Evolutionary conservation across 805 yeast species (phyloP), one percentile per base, ranked within the genome.

Genomic region (Ogataea populi-albae): DNA sequence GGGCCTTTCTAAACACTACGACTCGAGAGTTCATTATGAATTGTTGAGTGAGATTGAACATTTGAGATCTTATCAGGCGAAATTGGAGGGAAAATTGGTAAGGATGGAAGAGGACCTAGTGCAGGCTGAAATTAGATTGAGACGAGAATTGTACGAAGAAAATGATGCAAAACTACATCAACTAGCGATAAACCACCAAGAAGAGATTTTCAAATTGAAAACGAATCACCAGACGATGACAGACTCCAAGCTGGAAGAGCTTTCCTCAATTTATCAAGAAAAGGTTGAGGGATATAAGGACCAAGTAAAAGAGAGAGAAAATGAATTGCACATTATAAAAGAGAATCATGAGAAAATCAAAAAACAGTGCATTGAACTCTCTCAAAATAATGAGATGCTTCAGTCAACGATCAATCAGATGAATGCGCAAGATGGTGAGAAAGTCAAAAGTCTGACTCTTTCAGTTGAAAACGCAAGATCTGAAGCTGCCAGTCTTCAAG

Each of bases 91-190:
- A 4, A 57, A 53, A 20, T 31, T 59, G 19, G 32, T 40, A 3
- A 43, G 38, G 26, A 30, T 62, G 29, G 58, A 60, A 33, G 43
- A 45, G 22, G 49, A 47, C 24, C 39, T 52, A 16, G 38, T 52
- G 2, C 43, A 49, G 25, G 55, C 53, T 14, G 70, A 64, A 32
- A 34, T 53, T 17, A 49, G 41, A 4, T 27, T 62, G 4, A 59
- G 68, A 39, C 37, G 32, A 6, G 50, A 55, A 30, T 20, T 55
- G 15, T 55, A 52, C 22, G 49, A 55, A 15, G 66, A 59, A 18
- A 64, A 61, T 37, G 68, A 63, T 32, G 47, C 43, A 4, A 61
- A 61, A 31, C 48, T 64, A 5, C 55, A 61, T n/a, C 66, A 69
- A 17, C 55, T 69, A 21, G 62, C 62, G 3, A 42, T 46, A 1